Conservation (phyloP, 352 stramenopile genomes). For the Globisporangium parvum region DNA sequence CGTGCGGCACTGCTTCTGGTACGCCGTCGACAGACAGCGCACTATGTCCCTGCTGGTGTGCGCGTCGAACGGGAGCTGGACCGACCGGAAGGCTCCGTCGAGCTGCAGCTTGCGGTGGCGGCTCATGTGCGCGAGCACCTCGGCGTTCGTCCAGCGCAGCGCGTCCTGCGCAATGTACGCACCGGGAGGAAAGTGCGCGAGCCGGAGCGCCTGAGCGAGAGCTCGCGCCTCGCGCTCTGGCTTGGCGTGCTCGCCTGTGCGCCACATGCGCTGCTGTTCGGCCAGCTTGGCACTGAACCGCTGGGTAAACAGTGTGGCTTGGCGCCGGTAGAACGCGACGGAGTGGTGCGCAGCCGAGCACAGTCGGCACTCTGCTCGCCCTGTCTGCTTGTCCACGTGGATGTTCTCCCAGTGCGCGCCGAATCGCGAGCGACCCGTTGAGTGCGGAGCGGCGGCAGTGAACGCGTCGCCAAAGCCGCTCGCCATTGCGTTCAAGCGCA, state of each 20-base stretch:
- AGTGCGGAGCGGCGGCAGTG: not conserved
- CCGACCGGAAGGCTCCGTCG: not conserved
- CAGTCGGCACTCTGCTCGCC: not conserved
- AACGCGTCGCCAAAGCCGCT: conserved; percentile 6
- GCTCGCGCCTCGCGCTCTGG: not conserved
- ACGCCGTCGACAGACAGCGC: conserved; percentile 10
- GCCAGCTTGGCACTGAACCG: not conserved
- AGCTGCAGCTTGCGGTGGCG: conserved; percentile 16
- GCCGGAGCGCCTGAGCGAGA: not conserved
- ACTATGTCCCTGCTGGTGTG: not conserved
- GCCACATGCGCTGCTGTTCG: conserved; percentile 2
- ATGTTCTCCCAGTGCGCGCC: conserved; percentile 8
- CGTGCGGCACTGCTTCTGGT: conserved; percentile 20
- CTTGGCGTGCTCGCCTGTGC: not conserved
- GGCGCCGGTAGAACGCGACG: conserved; percentile 2
- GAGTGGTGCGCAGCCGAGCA: not conserved
- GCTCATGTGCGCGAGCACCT: conserved; percentile 19
- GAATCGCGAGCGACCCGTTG: not conserved
- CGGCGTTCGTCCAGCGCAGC: conserved; percentile 12
- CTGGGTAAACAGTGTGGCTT: conserved; percentile 1
- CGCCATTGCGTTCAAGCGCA: conserved; percentile 1
- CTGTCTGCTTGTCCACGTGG: not conserved
- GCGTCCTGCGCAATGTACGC: conserved; percentile 19
- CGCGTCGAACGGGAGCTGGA: not conserved
- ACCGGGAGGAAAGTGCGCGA: not conserved